These are phyloP conservation scores for Piper longum DNA, from an alignment of 164 flowering plant genomes.

Conservation along the genomic window DNA sequence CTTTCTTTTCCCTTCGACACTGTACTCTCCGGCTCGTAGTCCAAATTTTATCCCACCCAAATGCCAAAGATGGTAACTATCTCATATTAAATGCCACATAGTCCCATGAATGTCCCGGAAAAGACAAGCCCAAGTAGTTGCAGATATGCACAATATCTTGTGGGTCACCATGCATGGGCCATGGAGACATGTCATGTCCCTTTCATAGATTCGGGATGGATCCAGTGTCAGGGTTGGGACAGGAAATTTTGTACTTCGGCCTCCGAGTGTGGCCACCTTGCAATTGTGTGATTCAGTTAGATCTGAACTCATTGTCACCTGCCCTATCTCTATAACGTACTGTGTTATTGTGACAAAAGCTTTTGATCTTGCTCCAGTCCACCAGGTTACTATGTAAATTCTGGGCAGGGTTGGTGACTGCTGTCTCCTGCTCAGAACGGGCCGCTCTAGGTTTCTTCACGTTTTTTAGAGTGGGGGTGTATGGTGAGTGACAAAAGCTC, in stretches of 20 bases:
- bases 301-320: background rate
- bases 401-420: too few species aligned
- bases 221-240: background rate
- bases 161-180: background rate
- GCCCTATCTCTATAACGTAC: background rate
- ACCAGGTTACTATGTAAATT: too few species aligned
- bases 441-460: too few species aligned
- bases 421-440: too few species aligned
- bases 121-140: background rate
- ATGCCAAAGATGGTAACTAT: background rate
- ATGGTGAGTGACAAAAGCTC: too few species aligned
- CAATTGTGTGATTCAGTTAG: background rate
- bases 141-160: background rate
- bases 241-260: background rate
- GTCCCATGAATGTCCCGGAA: background rate
- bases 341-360: background rate
- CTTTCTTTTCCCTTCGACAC: background rate
- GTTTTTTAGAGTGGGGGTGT: too few species aligned
- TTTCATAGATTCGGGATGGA: background rate
- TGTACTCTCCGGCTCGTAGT: background rate
- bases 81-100: background rate
- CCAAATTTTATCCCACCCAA: background rate
- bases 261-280: background rate
- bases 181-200: background rate
- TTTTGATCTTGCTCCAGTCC: background rate